These are phyloP conservation scores for Apiospora koreana DNA, from an alignment of 2,329 filamentous ascomycete genomes.

Conservation along the genomic window DNA sequence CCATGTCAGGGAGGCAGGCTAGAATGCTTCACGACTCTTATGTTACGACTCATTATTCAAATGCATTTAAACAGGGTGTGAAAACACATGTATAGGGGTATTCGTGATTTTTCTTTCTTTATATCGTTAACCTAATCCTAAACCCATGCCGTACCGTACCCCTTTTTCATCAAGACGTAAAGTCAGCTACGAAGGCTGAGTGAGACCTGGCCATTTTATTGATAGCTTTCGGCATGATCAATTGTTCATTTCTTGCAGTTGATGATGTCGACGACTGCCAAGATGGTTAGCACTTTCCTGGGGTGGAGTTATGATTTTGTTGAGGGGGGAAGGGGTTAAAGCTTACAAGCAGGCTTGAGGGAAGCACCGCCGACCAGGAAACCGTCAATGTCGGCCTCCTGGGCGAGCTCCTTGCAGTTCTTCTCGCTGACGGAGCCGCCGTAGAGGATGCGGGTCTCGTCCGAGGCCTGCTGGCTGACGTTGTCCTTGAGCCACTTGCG, in stretches of 20 bases:
- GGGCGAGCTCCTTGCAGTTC: conserved; percentile 92
- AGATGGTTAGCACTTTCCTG: background rate
- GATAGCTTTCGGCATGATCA: background rate
- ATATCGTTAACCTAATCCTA: conserved; percentile 1
- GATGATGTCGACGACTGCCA: conserved; percentile 57
- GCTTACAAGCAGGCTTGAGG: conserved; percentile 92
- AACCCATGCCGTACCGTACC: conserved; percentile 3
- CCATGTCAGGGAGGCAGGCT: background rate
- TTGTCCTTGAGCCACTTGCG: conserved; percentile 83
- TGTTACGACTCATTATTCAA: background rate
- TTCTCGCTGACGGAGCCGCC: conserved; percentile 96
- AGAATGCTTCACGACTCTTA: background rate
- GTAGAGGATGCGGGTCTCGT: conserved; percentile 92
- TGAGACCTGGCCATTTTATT: conserved; percentile 2
- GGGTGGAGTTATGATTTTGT: background rate
- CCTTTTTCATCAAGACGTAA: conserved; percentile 7
- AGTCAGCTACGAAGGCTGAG: conserved; percentile 4
- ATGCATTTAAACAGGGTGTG: background rate
- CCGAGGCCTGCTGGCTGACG: conserved; percentile 73
- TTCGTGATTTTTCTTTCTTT: conserved; percentile 4
- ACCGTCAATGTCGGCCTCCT: conserved; percentile 93
- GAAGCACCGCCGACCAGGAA: conserved; percentile 96
- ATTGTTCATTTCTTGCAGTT: conserved; percentile 50
- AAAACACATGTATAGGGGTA: background rate
- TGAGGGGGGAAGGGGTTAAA: background rate